Percentiles rank a stretch among this genome's conserved stretches.
These are phyloP conservation scores for Orbilia brochopaga DNA, from an alignment of 2,329 filamentous ascomycete genomes.

Conservation along the genomic window DNA sequence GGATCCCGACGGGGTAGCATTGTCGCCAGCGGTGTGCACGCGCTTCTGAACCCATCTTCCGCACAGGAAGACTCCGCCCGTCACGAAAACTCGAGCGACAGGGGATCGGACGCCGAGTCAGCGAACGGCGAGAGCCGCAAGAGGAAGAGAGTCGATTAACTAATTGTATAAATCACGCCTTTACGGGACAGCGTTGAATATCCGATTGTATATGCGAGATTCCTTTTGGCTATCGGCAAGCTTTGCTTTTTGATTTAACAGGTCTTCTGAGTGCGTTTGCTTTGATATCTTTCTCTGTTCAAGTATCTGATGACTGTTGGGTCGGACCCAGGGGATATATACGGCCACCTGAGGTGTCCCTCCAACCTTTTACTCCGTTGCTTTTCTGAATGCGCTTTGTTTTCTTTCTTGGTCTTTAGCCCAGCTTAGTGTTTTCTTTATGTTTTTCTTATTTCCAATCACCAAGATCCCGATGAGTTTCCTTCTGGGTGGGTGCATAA, in stretches of 20 bases:
- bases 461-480: constrained; percentile 6
- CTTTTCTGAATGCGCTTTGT: background rate
- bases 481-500: constrained; percentile 9
- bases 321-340: too few species aligned
- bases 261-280: background rate
- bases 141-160: constrained; percentile 39
- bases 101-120: constrained; percentile 41
- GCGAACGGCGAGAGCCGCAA: constrained; percentile 42
- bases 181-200: background rate
- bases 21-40: constrained; percentile 55
- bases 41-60: constrained; percentile 55
- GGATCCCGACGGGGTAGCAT: constrained; percentile 56
- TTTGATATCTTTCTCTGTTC: constrained; percentile 1
- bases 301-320: background rate
- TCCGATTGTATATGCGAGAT: constrained; percentile 3
- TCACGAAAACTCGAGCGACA: constrained; percentile 45
- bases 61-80: constrained; percentile 34
- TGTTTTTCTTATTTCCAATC: constrained; percentile 8
- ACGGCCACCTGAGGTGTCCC: too few species aligned
- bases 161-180: constrained; percentile 5
- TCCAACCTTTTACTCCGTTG: background rate
- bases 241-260: too few species aligned
- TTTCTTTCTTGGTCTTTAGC: background rate
- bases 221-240: background rate
- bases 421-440: background rate